phyloP scores from a whole-genome alignment of 1,284 basidiomycete genomes.

The Moniliophthora roreri region DNA sequence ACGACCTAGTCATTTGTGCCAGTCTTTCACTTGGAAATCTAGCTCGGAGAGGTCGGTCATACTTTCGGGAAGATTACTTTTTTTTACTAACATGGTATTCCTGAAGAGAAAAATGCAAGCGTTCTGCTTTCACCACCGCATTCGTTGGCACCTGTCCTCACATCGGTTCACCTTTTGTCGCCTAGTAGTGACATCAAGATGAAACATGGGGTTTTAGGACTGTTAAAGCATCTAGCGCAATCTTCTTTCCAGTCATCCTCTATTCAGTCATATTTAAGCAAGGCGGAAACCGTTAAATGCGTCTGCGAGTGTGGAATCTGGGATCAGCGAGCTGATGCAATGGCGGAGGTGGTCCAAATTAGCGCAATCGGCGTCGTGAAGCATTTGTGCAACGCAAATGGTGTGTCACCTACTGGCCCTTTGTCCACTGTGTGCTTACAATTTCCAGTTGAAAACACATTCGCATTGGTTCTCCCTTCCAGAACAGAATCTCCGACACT shows the following conservation, averaged over 20 bases:
- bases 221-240: constrained; percentile 85
- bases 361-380: constrained; percentile 88
- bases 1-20: constrained; percentile 83
- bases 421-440: constrained; percentile 11
- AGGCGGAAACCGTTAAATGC: constrained; percentile 61
- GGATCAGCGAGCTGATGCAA: constrained; percentile 66
- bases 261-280: constrained; percentile 63
- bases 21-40: constrained; percentile 83
- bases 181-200: constrained; percentile 69
- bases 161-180: constrained; percentile 48
- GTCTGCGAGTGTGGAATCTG: constrained; percentile 72
- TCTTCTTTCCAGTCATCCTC: constrained; percentile 57
- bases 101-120: constrained; percentile 62
- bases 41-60: constrained; percentile 65
- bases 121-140: constrained; percentile 59
- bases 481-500: constrained; percentile 24
- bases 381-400: constrained; percentile 77
- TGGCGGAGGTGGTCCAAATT: constrained; percentile 85
- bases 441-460: constrained; percentile 61
- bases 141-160: constrained; percentile 50
- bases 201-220: constrained; percentile 81
- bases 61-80: neutral
- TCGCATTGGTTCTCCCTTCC: constrained; percentile 52
- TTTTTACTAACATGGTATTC: constrained; percentile 4
- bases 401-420: constrained; percentile 41